Percentiles rank a stretch among this genome's conserved stretches.
Conservation (phyloP, 129 eudicot species). For the Kitagawia praeruptora region DNA sequence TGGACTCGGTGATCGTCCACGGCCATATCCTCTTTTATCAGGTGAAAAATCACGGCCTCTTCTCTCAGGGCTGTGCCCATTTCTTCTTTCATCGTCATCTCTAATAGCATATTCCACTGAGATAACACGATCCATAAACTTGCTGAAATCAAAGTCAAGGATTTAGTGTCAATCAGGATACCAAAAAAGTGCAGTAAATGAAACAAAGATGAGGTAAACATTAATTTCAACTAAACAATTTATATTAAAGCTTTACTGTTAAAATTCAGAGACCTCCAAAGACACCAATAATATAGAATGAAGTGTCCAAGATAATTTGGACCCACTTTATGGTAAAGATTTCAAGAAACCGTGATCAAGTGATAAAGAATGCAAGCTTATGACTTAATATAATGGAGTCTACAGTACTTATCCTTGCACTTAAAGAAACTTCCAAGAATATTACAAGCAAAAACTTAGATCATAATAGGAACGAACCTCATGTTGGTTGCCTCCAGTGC, state of each 20-base stretch:
- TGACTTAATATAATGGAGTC: background rate
- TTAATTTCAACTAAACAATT: background rate
- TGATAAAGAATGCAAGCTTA: background rate
- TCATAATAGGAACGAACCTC: slow-evolving; percentile 23
- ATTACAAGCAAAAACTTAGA: background rate
- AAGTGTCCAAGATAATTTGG: background rate
- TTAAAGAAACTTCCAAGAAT: background rate
- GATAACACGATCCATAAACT: slow-evolving; percentile 56
- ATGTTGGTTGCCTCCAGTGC: slow-evolving; percentile 47
- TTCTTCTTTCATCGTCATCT: slow-evolving; percentile 50
- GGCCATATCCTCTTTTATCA: slow-evolving; percentile 37
- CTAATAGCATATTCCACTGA: slow-evolving; percentile 58
- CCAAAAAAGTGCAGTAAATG: background rate
- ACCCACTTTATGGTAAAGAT: background rate
- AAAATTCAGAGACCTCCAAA: background rate
- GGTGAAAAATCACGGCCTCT: slow-evolving; percentile 54
- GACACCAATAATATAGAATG: background rate
- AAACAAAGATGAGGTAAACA: too few relatives aligned
- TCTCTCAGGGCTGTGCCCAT: slow-evolving; percentile 47
- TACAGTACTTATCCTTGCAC: background rate
- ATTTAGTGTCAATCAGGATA: background rate
- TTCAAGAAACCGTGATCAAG: background rate
- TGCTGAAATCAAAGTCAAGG: slow-evolving; percentile 26
- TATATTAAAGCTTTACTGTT: background rate
- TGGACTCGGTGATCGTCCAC: slow-evolving; percentile 52